A percentile compares a stretch with the other conserved stretches of the same genome.
Evolutionary conservation across 1,139 yeast genomes (phyloP).

Genomic region (Suhomyces choctaworum): DNA sequence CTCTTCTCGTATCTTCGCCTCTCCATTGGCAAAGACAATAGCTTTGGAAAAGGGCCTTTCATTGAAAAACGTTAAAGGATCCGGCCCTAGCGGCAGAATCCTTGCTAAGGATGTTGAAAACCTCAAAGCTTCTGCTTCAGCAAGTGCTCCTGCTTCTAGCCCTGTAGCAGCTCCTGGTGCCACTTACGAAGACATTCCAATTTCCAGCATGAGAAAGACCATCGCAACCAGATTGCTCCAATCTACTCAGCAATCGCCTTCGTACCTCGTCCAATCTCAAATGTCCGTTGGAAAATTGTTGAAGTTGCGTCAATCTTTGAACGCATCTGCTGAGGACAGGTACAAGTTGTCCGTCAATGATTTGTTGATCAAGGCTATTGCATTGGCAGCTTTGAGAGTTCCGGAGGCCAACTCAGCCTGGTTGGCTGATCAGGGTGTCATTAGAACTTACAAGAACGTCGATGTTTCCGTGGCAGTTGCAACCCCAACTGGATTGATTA

Average conservation of each 20-base stretch:
- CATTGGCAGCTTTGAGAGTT: slow-evolving; percentile 84
- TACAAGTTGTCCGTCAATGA: slow-evolving; percentile 94
- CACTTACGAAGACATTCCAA: slow-evolving; percentile 76
- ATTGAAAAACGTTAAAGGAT: slow-evolving; percentile 79
- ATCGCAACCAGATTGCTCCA: slow-evolving; percentile 86
- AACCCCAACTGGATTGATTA: slow-evolving; percentile 94
- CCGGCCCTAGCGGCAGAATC: slow-evolving; percentile 96
- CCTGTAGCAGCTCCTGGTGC: slow-evolving; percentile 52
- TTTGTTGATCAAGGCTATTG: slow-evolving; percentile 89
- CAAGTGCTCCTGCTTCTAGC: slow-evolving; percentile 48
- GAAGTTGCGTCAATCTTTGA: slow-evolving; percentile 88
- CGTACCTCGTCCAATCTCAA: slow-evolving; percentile 86
- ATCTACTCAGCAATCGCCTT: slow-evolving; percentile 86
- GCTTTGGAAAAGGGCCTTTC: slow-evolving; percentile 93
- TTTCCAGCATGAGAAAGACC: slow-evolving; percentile 90
- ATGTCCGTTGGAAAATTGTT: slow-evolving; percentile 86
- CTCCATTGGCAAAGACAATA: slow-evolving; percentile 91
- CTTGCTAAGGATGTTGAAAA: slow-evolving; percentile 86
- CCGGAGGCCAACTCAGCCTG: slow-evolving; percentile 95
- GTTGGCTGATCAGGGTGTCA: slow-evolving; percentile 85
- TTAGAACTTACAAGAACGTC: slow-evolving; percentile 87
- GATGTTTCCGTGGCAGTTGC: slow-evolving; percentile 99
- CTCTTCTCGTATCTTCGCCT: slow-evolving; percentile 78
- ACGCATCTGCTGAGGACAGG: slow-evolving; percentile 81
- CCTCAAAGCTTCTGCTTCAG: slow-evolving; percentile 48